phyloP scores from a whole-genome alignment of 2,329 filamentous ascomycete species.

The Aspergillus phoenicis region DNA sequence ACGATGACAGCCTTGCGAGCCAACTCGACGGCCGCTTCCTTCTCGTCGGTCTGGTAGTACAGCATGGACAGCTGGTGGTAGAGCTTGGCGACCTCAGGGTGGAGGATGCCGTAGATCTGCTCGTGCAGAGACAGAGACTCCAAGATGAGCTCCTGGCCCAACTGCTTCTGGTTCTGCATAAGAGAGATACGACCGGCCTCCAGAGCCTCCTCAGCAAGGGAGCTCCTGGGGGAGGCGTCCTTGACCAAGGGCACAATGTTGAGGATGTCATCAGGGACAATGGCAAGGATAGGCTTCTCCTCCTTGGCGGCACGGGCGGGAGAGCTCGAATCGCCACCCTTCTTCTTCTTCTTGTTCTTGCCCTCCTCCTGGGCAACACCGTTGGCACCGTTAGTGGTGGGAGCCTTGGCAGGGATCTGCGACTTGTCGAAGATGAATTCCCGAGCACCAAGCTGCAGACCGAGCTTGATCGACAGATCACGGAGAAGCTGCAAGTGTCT shows the following conservation, averaged over 20 bases:
- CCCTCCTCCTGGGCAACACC: constrained; percentile 40
- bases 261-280: constrained; percentile 80
- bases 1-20: constrained; percentile 96
- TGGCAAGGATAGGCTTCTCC: constrained; percentile 60
- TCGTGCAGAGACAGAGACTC: constrained; percentile 95
- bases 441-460: constrained; percentile 81
- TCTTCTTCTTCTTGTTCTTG: constrained; percentile 64
- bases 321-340: constrained; percentile 53
- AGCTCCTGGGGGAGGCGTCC: constrained; percentile 87
- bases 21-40: constrained; percentile 90
- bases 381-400: constrained; percentile 42
- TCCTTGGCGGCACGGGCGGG: constrained; percentile 48
- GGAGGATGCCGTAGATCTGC: constrained; percentile 96
- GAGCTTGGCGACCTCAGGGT: constrained; percentile 91
- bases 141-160: constrained; percentile 92
- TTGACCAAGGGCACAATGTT: constrained; percentile 95
- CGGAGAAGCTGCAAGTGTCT: constrained; percentile 83
- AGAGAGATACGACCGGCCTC: constrained; percentile 97
- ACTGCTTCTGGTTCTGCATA: constrained; percentile 89
- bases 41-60: constrained; percentile 97
- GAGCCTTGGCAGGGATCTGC: constrained; percentile 38
- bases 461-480: constrained; percentile 85
- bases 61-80: constrained; percentile 95
- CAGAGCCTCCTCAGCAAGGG: constrained; percentile 90
- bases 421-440: constrained; percentile 68